A percentile compares a stretch with the other conserved stretches of the same genome.
These are phyloP conservation scores for Delphinella strobiligena DNA, from an alignment of 2,329 filamentous ascomycete species.

Conservation along the genomic window DNA sequence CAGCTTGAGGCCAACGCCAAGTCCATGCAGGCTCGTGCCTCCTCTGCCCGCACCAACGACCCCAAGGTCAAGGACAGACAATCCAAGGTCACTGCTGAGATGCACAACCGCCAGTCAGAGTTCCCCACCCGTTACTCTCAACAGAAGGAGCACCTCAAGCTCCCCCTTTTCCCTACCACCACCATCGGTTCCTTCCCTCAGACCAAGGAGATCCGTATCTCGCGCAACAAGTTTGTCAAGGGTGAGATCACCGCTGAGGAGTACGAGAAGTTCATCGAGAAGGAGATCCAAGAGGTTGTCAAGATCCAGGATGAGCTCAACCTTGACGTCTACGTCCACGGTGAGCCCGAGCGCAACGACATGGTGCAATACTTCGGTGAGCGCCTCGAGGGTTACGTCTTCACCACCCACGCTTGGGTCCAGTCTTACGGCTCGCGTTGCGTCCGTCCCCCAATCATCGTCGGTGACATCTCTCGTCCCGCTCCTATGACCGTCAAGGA, in stretches of 20 bases:
- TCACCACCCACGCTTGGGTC: slow-evolving; percentile 98
- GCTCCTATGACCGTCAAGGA: slow-evolving; percentile 99
- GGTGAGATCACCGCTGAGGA: slow-evolving; percentile 81
- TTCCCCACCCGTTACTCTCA: slow-evolving; percentile 76
- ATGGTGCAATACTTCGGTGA: slow-evolving; percentile 99
- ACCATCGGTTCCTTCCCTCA: slow-evolving; percentile 99
- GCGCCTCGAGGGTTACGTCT: slow-evolving; percentile 89
- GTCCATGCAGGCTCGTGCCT: slow-evolving; percentile 80
- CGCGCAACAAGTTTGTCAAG: slow-evolving; percentile 98
- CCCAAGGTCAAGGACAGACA: slow-evolving; percentile 95
- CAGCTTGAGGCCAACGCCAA: slow-evolving; percentile 95
- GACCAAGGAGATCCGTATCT: slow-evolving; percentile 94
- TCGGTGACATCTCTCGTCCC: slow-evolving; percentile 95
- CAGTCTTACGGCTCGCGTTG: slow-evolving; percentile 97
- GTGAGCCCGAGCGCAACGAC: slow-evolving; percentile 99
- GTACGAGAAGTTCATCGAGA: slow-evolving; percentile 99
- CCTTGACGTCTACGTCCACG: slow-evolving; percentile 94
- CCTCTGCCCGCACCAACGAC: slow-evolving; percentile 92
- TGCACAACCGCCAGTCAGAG: slow-evolving; percentile 86
- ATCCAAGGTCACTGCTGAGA: slow-evolving; percentile 66
- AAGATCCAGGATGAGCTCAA: slow-evolving; percentile 97
- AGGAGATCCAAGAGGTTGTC: slow-evolving; percentile 92
- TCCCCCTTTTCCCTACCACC: slow-evolving; percentile 96
- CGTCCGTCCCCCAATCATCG: slow-evolving; percentile 94
- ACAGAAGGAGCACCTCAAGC: slow-evolving; percentile 85